Evolutionary conservation across 352 stramenopile species (phyloP).

Genomic region (Pythium rhizo-oryzae): DNA sequence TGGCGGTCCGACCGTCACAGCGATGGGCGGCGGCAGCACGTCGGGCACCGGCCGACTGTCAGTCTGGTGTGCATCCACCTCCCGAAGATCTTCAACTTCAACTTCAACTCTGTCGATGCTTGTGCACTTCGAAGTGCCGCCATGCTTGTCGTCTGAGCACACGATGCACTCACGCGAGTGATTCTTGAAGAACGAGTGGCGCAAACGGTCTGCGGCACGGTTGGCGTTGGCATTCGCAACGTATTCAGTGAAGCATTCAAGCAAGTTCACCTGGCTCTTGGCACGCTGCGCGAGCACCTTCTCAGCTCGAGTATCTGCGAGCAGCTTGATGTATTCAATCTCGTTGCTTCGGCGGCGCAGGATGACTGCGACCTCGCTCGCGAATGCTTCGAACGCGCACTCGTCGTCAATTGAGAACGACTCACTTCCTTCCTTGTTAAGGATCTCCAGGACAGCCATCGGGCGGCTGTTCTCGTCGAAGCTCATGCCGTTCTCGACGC

Average conservation of each 20-base stretch:
- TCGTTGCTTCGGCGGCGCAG: slow-evolving; percentile 82
- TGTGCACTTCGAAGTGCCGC: slow-evolving; percentile 24
- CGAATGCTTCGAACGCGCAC: slow-evolving; percentile 85
- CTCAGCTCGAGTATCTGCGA: slow-evolving; percentile 77
- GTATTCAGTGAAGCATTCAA: slow-evolving; percentile 81
- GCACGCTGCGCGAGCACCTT: slow-evolving; percentile 72
- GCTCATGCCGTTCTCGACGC: slow-evolving; percentile 53
- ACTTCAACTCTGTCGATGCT: slow-evolving; percentile 22
- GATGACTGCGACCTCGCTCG: slow-evolving; percentile 85
- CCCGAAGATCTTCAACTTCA: slow-evolving; percentile 19
- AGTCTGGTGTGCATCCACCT: not conserved
- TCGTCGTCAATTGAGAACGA: slow-evolving; percentile 88
- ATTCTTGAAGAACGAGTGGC: slow-evolving; percentile 61
- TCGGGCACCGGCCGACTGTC: not conserved
- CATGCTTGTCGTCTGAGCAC: slow-evolving; percentile 34
- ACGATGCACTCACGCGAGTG: slow-evolving; percentile 45
- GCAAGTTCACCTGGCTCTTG: slow-evolving; percentile 74
- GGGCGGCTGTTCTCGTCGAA: slow-evolving; percentile 47
- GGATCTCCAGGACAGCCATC: slow-evolving; percentile 87
- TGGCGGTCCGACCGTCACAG: slow-evolving; percentile 18
- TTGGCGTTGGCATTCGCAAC: slow-evolving; percentile 46
- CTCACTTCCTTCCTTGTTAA: slow-evolving; percentile 80
- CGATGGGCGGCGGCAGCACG: not conserved
- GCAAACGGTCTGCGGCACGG: slow-evolving; percentile 53
- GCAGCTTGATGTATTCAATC: slow-evolving; percentile 89